A percentile compares a stretch with the other conserved stretches of the same genome.
Evolutionary conservation across 169 alveolate genomes (phyloP).

Genomic region (Eimeria falciformis): DNA sequence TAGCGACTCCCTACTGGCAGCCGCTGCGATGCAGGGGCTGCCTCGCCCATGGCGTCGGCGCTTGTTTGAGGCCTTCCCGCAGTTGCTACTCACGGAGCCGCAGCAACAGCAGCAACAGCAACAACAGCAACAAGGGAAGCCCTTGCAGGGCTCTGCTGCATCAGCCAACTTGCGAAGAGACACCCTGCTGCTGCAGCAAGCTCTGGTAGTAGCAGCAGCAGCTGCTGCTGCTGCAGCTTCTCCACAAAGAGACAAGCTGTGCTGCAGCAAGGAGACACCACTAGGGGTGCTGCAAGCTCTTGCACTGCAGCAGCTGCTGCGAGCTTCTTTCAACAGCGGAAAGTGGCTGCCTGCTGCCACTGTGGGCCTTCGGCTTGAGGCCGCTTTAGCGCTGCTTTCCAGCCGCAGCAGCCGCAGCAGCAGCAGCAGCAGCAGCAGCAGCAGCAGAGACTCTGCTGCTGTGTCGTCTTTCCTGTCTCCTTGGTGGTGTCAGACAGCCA

Average conservation of each 20-base stretch:
- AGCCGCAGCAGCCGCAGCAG: slow-evolving; percentile 22
- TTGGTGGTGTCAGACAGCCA: slow-evolving; percentile 16
- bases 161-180: not conserved
- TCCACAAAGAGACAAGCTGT: not conserved
- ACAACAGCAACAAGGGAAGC: not conserved
- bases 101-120: slow-evolving; percentile 46
- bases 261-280: not conserved
- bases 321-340: slow-evolving; percentile 16
- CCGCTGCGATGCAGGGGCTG: slow-evolving; percentile 34
- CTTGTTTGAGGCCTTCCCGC: slow-evolving; percentile 1
- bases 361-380: slow-evolving; percentile 40
- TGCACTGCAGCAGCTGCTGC: slow-evolving; percentile 49
- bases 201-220: not conserved
- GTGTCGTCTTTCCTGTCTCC: not conserved
- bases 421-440: slow-evolving; percentile 47
- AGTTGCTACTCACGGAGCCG: not conserved
- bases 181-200: slow-evolving; percentile 3
- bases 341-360: not conserved
- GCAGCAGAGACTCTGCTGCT: not conserved
- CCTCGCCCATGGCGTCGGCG: slow-evolving; percentile 13
- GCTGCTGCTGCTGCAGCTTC: slow-evolving; percentile 15
- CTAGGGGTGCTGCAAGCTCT: not conserved
- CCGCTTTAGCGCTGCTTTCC: not conserved
- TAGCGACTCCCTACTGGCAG: not conserved
- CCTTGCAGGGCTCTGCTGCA: not conserved